Evolutionary conservation across 2,329 filamentous ascomycete species (phyloP).

Genomic region (Fusarium subtropicale): DNA sequence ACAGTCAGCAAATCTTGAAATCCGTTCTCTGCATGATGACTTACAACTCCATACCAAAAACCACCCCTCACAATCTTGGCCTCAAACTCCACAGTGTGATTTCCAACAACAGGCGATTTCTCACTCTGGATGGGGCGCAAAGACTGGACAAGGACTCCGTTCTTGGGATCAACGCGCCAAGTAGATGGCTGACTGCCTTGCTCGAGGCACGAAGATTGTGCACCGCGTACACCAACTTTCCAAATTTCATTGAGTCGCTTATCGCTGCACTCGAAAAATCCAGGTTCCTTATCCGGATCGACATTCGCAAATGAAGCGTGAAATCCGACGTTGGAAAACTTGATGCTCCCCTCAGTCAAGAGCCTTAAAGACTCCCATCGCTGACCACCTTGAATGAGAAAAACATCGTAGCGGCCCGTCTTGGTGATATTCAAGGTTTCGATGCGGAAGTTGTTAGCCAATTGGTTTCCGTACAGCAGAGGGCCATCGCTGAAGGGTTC

Average conservation of each 20-base stretch:
- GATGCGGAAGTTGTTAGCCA: constrained; percentile 11
- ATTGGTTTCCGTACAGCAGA: constrained; percentile 4
- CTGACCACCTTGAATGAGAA: constrained; percentile 11
- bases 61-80: constrained; percentile 4
- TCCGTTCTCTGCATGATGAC: too few relatives aligned
- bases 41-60: constrained; percentile 13
- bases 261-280: constrained; percentile 5
- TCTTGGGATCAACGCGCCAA: constrained; percentile 1
- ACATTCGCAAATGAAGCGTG: background rate
- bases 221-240: background rate
- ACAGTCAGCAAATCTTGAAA: too few relatives aligned
- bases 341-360: background rate
- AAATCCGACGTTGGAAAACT: background rate
- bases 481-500: constrained; percentile 14
- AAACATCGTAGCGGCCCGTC: constrained; percentile 2
- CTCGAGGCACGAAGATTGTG: background rate
- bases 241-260: constrained; percentile 12
- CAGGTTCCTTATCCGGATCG: background rate
- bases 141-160: background rate
- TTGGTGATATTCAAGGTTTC: constrained; percentile 16
- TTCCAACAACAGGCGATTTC: background rate
- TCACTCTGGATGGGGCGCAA: constrained; percentile 14
- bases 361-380: constrained; percentile 7
- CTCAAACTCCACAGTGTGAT: constrained; percentile 19
- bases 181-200: background rate